These are phyloP conservation scores for Coemansia sp. DNA, from an alignment of 192 early-diverging fungal genomes.

Conservation along the genomic window DNA sequence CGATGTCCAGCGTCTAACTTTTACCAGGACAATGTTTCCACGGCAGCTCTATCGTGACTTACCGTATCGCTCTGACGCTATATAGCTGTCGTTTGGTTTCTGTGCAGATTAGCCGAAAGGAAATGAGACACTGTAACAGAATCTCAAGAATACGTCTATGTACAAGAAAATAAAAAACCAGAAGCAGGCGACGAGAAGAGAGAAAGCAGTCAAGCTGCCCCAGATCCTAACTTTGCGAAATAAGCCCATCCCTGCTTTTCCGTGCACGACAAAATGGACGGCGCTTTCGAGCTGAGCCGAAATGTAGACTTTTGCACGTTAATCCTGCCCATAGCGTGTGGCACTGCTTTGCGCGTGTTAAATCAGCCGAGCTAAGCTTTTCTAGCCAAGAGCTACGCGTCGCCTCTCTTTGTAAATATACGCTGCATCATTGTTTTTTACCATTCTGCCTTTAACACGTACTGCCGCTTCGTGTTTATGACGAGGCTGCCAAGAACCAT, in stretches of 20 bases:
- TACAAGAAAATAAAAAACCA: conserved; percentile 12
- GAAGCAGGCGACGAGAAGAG: conserved; percentile 3
- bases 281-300: background rate
- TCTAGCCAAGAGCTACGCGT: background rate
- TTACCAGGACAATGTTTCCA: background rate
- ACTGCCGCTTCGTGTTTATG: background rate
- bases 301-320: background rate
- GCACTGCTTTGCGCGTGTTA: background rate
- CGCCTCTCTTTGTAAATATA: background rate
- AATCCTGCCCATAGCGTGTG: background rate
- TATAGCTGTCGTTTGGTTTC: background rate
- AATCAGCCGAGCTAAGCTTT: background rate
- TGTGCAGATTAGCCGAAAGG: conserved; percentile 2
- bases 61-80: background rate
- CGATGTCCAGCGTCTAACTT: background rate
- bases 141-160: conserved; percentile 11
- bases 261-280: background rate
- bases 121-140: background rate
- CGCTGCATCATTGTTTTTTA: background rate
- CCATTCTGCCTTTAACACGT: background rate
- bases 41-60: background rate
- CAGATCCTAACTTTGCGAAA: background rate
- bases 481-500: conserved; percentile 1
- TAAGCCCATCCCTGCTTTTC: background rate
- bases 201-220: background rate